Evolutionary conservation across 352 stramenopile species (phyloP).

Genomic region (Globisporangium heterothallicum): DNA sequence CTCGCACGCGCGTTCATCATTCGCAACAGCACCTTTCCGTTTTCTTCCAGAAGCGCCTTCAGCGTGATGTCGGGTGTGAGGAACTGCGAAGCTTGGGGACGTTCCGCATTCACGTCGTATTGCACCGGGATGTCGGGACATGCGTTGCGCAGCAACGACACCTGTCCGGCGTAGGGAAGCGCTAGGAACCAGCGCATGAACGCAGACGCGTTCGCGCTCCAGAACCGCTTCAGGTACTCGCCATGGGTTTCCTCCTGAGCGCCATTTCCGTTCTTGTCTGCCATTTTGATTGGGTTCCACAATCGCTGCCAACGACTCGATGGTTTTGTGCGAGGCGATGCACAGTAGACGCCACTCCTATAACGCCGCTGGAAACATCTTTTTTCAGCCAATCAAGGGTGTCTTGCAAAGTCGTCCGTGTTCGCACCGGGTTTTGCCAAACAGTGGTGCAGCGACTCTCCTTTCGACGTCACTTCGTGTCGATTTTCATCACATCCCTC

Average conservation of each 20-base stretch:
- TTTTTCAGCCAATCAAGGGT: no score
- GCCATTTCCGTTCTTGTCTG: conserved; percentile 18
- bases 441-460: no score
- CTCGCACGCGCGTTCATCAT: conserved; percentile 73
- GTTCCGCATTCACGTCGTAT: conserved; percentile 41
- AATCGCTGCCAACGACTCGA: no score
- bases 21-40: conserved; percentile 71
- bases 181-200: conserved; percentile 86
- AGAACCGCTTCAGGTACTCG: conserved; percentile 71
- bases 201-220: conserved; percentile 53
- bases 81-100: conserved; percentile 56
- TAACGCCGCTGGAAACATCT: no score
- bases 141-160: conserved; percentile 74
- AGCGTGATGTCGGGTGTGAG: conserved; percentile 70
- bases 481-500: no score
- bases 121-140: conserved; percentile 64
- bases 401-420: no score
- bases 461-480: no score
- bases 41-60: conserved; percentile 69
- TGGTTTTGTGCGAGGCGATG: no score
- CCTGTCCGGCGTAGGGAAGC: conserved; percentile 68
- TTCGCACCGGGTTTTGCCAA: no score
- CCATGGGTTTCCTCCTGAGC: conserved; percentile 28
- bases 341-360: no score
- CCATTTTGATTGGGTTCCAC: no score